phyloP scores from a whole-genome alignment of 192 early-diverging fungal genomes.

The Dispira simplex region DNA sequence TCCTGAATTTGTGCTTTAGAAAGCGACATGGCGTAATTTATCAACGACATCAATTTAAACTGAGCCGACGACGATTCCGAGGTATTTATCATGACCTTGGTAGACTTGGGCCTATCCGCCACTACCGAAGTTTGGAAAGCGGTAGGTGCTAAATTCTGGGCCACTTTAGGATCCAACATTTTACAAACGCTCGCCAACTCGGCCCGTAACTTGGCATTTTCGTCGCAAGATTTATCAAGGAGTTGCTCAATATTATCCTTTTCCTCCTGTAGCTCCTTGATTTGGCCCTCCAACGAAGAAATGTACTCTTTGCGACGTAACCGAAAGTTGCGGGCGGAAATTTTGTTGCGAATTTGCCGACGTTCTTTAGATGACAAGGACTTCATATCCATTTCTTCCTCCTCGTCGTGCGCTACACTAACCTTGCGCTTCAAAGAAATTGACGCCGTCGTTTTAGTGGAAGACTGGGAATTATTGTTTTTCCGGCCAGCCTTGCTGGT shows the following conservation, averaged over 20 bases:
- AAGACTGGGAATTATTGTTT: too few relatives aligned
- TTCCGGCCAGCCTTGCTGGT: too few relatives aligned
- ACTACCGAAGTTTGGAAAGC: neutral
- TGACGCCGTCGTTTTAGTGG: too few relatives aligned
- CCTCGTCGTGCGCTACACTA: conserved; percentile 3
- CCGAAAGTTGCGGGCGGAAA: conserved; percentile 74
- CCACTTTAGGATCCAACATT: conserved; percentile 12
- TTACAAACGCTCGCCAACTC: conserved; percentile 18
- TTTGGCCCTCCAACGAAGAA: conserved; percentile 38
- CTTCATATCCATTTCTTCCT: conserved; percentile 35
- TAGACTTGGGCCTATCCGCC: neutral
- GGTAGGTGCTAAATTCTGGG: conserved; percentile 4
- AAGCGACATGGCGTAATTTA: too few relatives aligned
- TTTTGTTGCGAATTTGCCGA: conserved; percentile 73
- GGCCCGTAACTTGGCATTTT: conserved; percentile 24
- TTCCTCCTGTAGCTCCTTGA: conserved; percentile 34
- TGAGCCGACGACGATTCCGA: too few relatives aligned
- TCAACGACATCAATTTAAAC: too few relatives aligned
- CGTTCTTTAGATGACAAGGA: conserved; percentile 57
- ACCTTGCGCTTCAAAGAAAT: too few relatives aligned
- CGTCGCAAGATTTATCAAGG: conserved; percentile 19
- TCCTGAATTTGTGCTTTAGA: neutral
- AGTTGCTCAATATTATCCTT: conserved; percentile 27
- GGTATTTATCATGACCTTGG: neutral
- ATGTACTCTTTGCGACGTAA: conserved; percentile 69